A percentile compares a stretch with the other conserved stretches of the same genome.
phyloP scores from a whole-genome alignment of 208 protist species.

The Acanthamoeba castellanii region DNA sequence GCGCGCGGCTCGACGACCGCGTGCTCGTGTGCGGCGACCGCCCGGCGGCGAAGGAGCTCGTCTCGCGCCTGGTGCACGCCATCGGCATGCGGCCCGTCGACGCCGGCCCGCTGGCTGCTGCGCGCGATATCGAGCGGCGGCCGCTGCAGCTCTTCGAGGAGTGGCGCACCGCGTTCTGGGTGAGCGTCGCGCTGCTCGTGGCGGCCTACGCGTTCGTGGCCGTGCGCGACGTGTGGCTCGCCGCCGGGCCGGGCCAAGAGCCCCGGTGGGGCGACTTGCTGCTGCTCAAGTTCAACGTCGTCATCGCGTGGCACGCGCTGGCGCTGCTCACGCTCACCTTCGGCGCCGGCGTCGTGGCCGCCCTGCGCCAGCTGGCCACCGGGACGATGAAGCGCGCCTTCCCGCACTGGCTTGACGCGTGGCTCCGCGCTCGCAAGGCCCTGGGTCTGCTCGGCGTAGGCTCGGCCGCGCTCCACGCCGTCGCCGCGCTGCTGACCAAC shows the following conservation, averaged over 20 bases:
- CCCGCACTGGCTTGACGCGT: slow-evolving; percentile 49
- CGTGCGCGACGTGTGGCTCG: slow-evolving; percentile 33
- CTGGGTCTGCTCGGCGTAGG: slow-evolving; percentile 27
- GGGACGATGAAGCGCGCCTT: slow-evolving; percentile 31
- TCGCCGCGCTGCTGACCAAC: background rate
- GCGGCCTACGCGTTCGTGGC: slow-evolving; percentile 42
- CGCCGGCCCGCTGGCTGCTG: slow-evolving; percentile 19
- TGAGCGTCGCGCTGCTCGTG: background rate
- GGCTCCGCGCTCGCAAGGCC: slow-evolving; percentile 69
- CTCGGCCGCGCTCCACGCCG: slow-evolving; percentile 46
- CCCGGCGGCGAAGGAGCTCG: slow-evolving; percentile 22
- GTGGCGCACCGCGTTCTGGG: slow-evolving; percentile 31
- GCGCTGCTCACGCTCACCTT: slow-evolving; percentile 61
- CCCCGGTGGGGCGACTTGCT: slow-evolving; percentile 37
- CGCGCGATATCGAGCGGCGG: slow-evolving; percentile 51
- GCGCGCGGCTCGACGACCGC: slow-evolving; percentile 47
- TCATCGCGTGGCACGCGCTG: slow-evolving; percentile 49
- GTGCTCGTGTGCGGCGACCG: slow-evolving; percentile 60
- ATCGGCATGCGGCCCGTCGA: slow-evolving; percentile 65
- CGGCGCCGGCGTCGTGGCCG: slow-evolving; percentile 32
- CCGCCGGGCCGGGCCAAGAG: background rate
- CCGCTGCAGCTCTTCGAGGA: slow-evolving; percentile 58
- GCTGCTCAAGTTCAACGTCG: slow-evolving; percentile 73
- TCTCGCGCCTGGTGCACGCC: slow-evolving; percentile 19
- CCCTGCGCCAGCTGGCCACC: slow-evolving; percentile 56